Percentiles rank a stretch among this genome's conserved stretches.
phyloP scores from a whole-genome alignment of 1,284 basidiomycete genomes.

The Meira nashicola region DNA sequence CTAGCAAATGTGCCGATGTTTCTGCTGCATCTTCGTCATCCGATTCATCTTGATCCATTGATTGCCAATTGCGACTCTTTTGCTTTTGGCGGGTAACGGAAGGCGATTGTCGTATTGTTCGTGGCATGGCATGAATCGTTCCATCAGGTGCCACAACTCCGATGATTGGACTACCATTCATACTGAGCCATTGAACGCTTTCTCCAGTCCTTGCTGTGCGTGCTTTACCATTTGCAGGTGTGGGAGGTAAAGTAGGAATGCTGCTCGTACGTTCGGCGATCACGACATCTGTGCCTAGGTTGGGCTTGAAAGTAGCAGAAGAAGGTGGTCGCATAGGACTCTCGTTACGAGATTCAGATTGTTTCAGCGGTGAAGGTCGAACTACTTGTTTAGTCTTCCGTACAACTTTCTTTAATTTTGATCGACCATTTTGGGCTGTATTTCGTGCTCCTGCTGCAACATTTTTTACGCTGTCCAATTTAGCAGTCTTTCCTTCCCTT shows the following conservation, averaged over 20 bases:
- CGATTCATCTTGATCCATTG: not conserved
- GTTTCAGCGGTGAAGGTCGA: no score
- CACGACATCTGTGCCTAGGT: slow-evolving; percentile 9
- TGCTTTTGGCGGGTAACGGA: no score
- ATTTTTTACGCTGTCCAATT: slow-evolving; percentile 8
- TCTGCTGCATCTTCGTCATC: not conserved
- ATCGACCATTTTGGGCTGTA: not conserved
- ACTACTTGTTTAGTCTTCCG: no score
- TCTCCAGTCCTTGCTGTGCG: slow-evolving; percentile 32
- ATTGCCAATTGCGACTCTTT: not conserved
- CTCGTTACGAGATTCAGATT: not conserved
- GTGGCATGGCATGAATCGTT: slow-evolving; percentile 10
- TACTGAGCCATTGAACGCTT: slow-evolving; percentile 26
- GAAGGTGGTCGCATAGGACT: slow-evolving; percentile 12
- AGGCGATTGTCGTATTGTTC: not conserved
- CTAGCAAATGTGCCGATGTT: not conserved
- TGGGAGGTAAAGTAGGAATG: slow-evolving; percentile 6
- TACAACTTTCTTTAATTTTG: not conserved
- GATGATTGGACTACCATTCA: slow-evolving; percentile 35
- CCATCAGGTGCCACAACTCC: slow-evolving; percentile 36
- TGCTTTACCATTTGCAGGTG: slow-evolving; percentile 19
- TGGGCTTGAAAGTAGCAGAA: slow-evolving; percentile 20
- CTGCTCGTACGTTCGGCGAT: slow-evolving; percentile 7
- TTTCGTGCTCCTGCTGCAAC: slow-evolving; percentile 8
- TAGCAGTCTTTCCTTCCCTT: slow-evolving; percentile 11